These are phyloP conservation scores for Turnera subulata DNA, from an alignment of 345 rosid species.

Conservation along the genomic window DNA sequence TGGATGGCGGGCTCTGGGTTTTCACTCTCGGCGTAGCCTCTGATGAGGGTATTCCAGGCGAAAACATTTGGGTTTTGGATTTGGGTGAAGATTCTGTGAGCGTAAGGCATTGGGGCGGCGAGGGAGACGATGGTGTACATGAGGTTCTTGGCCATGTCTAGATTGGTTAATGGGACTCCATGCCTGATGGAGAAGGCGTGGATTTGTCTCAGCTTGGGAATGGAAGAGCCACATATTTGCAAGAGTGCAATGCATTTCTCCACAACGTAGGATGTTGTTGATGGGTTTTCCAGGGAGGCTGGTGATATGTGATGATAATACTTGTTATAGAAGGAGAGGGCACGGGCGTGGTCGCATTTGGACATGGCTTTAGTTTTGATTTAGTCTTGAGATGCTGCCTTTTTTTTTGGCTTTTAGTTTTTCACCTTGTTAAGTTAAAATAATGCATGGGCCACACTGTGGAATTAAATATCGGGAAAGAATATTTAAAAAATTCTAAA, in stretches of 20 bases:
- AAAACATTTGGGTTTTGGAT: conserved; percentile 49
- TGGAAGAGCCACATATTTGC: conserved; percentile 44
- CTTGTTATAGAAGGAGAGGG: too few species aligned
- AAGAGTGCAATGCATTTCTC: conserved; percentile 53
- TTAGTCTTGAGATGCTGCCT: too few species aligned
- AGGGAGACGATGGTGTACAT: conserved; percentile 49
- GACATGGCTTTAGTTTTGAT: too few species aligned
- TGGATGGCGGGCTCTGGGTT: conserved; percentile 48
- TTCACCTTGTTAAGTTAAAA: too few species aligned
- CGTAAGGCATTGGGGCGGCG: conserved; percentile 60
- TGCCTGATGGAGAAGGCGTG: conserved; percentile 67
- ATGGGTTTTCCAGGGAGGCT: too few species aligned
- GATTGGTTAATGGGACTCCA: conserved; percentile 42
- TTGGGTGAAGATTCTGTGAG: conserved; percentile 43
- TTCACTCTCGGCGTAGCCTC: conserved; percentile 69
- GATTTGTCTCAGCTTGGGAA: conserved; percentile 48
- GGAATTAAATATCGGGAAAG: too few species aligned
- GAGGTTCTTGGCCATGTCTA: conserved; percentile 57
- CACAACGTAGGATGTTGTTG: conserved; percentile 10
- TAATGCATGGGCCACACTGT: too few species aligned
- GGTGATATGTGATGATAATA: too few species aligned
- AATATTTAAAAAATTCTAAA: too few species aligned
- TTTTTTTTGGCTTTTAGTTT: too few species aligned
- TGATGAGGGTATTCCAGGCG: conserved; percentile 74
- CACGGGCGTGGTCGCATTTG: too few species aligned